Conservation (phyloP, 805 yeast genomes). For the Naumovozyma baii region DNA sequence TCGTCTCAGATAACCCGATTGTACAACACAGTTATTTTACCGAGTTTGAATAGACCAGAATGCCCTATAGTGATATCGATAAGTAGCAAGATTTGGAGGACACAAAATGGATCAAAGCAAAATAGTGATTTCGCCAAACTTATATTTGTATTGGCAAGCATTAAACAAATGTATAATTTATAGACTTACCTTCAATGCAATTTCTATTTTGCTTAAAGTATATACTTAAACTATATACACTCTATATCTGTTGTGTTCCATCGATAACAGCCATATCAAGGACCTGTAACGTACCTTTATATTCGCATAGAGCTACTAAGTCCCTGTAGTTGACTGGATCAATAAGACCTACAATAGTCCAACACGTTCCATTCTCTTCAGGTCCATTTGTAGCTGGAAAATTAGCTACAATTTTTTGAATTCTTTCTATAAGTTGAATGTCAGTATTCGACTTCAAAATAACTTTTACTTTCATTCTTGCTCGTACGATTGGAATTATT, state of each 20-base stretch:
- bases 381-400: constrained; percentile 37
- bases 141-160: constrained; percentile 34
- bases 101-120: constrained; percentile 24
- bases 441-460: constrained; percentile 39
- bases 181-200: background rate
- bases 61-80: constrained; percentile 30
- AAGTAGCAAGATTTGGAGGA: constrained; percentile 40
- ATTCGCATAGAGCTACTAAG: constrained; percentile 50
- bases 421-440: constrained; percentile 32
- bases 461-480: constrained; percentile 82
- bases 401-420: constrained; percentile 36
- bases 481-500: constrained; percentile 86
- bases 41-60: constrained; percentile 14
- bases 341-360: constrained; percentile 57
- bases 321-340: constrained; percentile 80
- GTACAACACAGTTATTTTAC: constrained; percentile 19
- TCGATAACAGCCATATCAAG: constrained; percentile 82
- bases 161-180: constrained; percentile 20
- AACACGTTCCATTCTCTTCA: constrained; percentile 36
- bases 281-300: constrained; percentile 65
- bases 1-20: constrained; percentile 37
- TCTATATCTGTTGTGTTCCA: constrained; percentile 24
- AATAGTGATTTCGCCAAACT: constrained; percentile 31
- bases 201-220: too few species aligned
- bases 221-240: background rate